Evolutionary conservation across 108 stramenopile genomes (phyloP).

Genomic region (Nitzschia sp.): DNA sequence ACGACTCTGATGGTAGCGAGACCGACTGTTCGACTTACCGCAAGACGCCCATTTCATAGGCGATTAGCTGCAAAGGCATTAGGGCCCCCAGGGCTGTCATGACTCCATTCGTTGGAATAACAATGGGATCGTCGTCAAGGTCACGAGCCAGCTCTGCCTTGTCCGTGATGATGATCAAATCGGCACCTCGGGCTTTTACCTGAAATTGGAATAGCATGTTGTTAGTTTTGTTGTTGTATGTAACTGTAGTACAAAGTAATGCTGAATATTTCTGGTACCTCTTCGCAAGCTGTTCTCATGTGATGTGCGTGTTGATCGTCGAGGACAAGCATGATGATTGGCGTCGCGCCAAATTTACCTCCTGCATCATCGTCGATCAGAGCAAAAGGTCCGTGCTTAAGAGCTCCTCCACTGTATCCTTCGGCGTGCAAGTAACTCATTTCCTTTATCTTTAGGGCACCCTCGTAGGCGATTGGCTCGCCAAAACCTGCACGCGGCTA

Average conservation of each 20-base stretch:
- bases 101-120: constrained; percentile 94
- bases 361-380: constrained; percentile 89
- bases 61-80: constrained; percentile 94
- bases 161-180: constrained; percentile 96
- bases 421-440: constrained; percentile 99
- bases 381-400: constrained; percentile 99
- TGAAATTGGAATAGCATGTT: background rate
- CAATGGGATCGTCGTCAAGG: constrained; percentile 86
- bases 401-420: constrained; percentile 97
- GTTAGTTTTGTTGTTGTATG: background rate
- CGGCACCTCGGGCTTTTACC: constrained; percentile 94
- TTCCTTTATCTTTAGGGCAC: constrained; percentile 99
- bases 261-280: too few relatives aligned
- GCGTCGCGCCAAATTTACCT: constrained; percentile 93
- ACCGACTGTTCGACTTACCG: constrained; percentile 42
- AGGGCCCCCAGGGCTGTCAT: constrained; percentile 95
- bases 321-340: constrained; percentile 98
- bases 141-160: constrained; percentile 80
- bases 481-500: constrained; percentile 82
- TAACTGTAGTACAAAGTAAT: too few relatives aligned
- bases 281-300: constrained; percentile 93
- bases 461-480: constrained; percentile 97
- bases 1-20: background rate
- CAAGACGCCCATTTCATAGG: constrained; percentile 97
- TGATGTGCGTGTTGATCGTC: constrained; percentile 96